phyloP scores from a whole-genome alignment of 768 basidiomycete species.

The Tricholoma hemisulphureum region DNA sequence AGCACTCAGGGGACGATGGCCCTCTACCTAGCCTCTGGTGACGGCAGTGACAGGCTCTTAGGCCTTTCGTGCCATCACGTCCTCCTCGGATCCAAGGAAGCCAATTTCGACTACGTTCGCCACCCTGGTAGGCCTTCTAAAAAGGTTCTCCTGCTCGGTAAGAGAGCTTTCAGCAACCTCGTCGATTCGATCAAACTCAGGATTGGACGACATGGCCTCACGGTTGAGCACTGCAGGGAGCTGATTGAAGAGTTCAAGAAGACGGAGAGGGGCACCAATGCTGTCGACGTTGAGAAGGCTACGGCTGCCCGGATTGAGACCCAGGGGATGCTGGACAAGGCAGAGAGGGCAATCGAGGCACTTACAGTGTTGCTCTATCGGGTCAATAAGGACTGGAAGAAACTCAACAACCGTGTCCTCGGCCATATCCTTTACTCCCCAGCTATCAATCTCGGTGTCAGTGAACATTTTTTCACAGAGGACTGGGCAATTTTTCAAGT shows the following conservation, averaged over 20 bases:
- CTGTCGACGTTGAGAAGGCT: neutral
- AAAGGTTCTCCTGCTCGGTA: constrained; percentile 25
- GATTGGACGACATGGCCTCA: constrained; percentile 11
- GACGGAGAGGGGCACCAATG: neutral
- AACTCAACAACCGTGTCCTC: constrained; percentile 26
- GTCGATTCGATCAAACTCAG: constrained; percentile 28
- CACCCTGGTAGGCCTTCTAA: constrained; percentile 24
- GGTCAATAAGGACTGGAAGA: constrained; percentile 27
- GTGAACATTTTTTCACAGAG: constrained; percentile 25
- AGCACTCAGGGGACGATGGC: constrained; percentile 14
- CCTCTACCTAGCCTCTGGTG: constrained; percentile 35
- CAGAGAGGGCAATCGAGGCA: constrained; percentile 14
- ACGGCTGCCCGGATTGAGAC: neutral
- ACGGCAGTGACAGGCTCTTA: constrained; percentile 25
- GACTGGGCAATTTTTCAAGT: constrained; percentile 31
- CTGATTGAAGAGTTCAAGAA: neutral
- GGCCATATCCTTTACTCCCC: constrained; percentile 34
- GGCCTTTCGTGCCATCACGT: constrained; percentile 31
- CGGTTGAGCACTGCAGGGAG: neutral
- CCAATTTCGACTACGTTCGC: constrained; percentile 25
- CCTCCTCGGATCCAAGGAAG: constrained; percentile 22
- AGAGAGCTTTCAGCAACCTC: constrained; percentile 23
- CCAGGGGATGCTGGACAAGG: constrained; percentile 10
- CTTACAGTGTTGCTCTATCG: constrained; percentile 10
- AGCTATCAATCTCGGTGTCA: constrained; percentile 18